phyloP scores from a whole-genome alignment of 345 rosid species.

The Eucalyptus urophylla region DNA sequence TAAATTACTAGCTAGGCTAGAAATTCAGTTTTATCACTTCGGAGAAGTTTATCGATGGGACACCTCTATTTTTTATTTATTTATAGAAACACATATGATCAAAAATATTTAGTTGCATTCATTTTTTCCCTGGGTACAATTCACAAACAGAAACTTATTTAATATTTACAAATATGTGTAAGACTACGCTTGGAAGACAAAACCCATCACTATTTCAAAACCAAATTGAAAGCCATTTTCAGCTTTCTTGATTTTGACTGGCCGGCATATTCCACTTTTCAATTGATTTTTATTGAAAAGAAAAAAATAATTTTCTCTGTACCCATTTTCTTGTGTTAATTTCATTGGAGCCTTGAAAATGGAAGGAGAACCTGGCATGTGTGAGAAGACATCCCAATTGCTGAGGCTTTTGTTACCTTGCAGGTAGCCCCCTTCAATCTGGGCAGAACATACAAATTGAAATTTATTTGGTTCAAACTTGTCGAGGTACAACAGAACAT shows the following conservation, averaged over 20 bases:
- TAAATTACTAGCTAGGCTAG: background rate
- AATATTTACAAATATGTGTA: background rate
- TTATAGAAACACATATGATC: background rate
- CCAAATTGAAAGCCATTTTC: background rate
- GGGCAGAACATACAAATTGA: background rate
- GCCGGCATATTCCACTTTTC: background rate
- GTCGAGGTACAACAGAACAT: background rate
- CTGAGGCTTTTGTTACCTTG: conserved; percentile 7
- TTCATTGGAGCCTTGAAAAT: background rate
- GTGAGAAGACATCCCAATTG: conserved; percentile 13
- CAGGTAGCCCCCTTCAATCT: conserved; percentile 8
- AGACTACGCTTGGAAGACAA: background rate
- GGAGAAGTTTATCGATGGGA: background rate
- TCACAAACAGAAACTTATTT: background rate
- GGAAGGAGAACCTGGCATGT: background rate
- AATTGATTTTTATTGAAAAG: background rate
- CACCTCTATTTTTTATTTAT: background rate
- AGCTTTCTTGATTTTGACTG: background rate
- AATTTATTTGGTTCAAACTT: background rate
- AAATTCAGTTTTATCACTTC: background rate
- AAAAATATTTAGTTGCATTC: background rate
- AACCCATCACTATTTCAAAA: background rate
- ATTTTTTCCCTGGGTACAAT: background rate
- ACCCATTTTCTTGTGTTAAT: background rate
- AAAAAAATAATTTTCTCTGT: background rate